Conservation (phyloP, 768 basidiomycete genomes). For the Clitopilus passeckerianus region DNA sequence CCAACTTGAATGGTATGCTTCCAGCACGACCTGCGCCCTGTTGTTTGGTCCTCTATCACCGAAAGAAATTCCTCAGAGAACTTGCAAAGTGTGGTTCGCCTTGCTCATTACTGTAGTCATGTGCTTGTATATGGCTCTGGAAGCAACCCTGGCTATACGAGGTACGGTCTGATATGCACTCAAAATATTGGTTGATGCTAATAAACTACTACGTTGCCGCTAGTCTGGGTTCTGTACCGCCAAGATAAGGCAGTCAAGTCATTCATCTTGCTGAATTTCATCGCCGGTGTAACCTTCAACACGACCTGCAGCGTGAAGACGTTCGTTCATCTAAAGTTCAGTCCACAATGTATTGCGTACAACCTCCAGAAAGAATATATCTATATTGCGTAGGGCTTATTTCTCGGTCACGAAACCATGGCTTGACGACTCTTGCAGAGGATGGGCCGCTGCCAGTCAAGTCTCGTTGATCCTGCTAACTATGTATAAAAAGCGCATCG, state of each 20-base stretch:
- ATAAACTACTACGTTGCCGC: not conserved
- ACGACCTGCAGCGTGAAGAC: not conserved
- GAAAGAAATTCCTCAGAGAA: not conserved
- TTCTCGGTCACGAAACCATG: not conserved
- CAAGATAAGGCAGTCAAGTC: conserved; percentile 2
- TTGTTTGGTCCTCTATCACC: conserved; percentile 1
- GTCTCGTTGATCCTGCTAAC: conserved; percentile 4
- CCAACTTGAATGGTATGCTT: no score
- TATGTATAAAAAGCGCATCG: conserved; percentile 3
- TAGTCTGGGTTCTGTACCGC: conserved; percentile 10
- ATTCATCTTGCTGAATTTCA: conserved; percentile 8
- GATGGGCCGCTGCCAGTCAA: not conserved
- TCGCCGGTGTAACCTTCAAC: no score
- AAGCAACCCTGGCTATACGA: no score
- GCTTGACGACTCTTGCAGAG: not conserved
- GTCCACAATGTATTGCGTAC: not conserved
- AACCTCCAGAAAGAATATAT: not conserved
- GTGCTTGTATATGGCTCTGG: conserved; percentile 5
- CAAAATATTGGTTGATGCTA: not conserved
- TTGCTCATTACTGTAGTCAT: conserved; percentile 2
- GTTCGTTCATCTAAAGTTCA: not conserved
- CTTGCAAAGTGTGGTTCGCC: conserved; percentile 6
- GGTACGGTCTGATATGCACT: conserved; percentile 4
- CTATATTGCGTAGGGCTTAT: conserved; percentile 3
- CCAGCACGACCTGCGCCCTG: not conserved